Evolutionary conservation across 23 red algal genomes (phyloP), one percentile per base, ranked within the genome.

Genomic region (Agarophyton chilense): DNA sequence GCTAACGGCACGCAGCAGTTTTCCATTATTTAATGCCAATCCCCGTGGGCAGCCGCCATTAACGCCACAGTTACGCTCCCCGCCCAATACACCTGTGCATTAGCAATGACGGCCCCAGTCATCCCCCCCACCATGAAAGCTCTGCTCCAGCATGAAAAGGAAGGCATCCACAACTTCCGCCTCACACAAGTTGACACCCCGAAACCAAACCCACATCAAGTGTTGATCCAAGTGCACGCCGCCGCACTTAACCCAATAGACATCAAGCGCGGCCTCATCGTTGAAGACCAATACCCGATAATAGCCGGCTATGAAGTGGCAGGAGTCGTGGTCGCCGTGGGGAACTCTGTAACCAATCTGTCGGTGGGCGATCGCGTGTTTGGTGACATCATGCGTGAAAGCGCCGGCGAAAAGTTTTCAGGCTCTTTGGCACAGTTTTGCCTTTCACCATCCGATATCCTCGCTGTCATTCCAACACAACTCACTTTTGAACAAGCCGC

Each of bases 171-270:
- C 58, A 71, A 50, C 74, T 91, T 80, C 34, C 35, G 63, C 19
- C 10, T 91, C 21, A 22, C 42, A 3, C 35, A 79, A 11, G 58
- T 81, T 45, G 46, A 72, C 87, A 47, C 58, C 50, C 87, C 87
- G 16, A 52, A 25, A 26, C 72, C 72, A 8, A 26, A 51, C 3
- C 40, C 87, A 39, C 32, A 73, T 3, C 70, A 83, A 25, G 78
- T 83, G 51, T 43, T 62, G 14, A 49, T 92, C 33, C 64, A 47
- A 19, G 78, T 92, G 3, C 71, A 52, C 40, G 89, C 89, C 16
- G 89, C 89, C 26, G 33, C 89, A 9, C 77, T 92, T 35, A 92
- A 92, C 50, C 89, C 89, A n/a, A 78, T 92, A 26, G 89, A 92
- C 58, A 41, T 92, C 64, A 84, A 74, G 34, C 78, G 89, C 0